Evolutionary conservation across 2,329 filamentous ascomycete species (phyloP).

Genomic region (Cladosporium austrohemisphaericum): DNA sequence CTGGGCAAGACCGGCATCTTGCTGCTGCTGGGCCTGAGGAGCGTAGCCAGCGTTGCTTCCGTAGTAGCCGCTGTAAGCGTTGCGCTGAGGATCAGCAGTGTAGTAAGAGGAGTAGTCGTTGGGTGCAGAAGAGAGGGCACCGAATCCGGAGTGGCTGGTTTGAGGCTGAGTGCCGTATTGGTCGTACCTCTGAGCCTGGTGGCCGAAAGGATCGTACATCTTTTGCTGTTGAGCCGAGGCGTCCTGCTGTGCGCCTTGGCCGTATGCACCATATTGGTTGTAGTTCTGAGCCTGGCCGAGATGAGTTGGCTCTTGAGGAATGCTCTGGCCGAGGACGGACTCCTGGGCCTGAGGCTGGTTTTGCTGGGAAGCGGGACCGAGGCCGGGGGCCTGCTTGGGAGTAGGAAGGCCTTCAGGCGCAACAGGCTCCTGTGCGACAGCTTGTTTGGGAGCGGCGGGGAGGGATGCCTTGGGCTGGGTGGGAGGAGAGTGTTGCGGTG

Average conservation of each 20-base stretch:
- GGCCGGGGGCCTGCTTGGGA: conserved; percentile 58
- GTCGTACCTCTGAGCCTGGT: conserved; percentile 60
- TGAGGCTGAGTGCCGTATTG: conserved; percentile 53
- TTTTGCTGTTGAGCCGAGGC: conserved; percentile 64
- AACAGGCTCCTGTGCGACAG: conserved; percentile 38
- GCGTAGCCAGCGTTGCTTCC: conserved; percentile 44
- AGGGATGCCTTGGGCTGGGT: conserved; percentile 80
- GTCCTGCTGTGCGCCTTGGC: conserved; percentile 57
- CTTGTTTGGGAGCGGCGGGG: conserved; percentile 62
- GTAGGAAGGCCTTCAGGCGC: conserved; percentile 41
- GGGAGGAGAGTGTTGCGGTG: conserved; percentile 87
- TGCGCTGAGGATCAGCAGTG: conserved; percentile 69
- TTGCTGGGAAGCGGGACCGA: conserved; percentile 58
- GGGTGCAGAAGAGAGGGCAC: conserved; percentile 68
- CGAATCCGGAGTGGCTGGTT: conserved; percentile 57
- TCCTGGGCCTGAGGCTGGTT: conserved; percentile 38
- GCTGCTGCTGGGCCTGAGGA: conserved; percentile 59
- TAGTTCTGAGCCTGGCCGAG: conserved; percentile 41
- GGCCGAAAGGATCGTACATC: conserved; percentile 80
- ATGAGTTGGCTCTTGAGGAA: conserved; percentile 44
- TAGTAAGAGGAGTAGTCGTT: conserved; percentile 85
- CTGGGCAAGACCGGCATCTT: conserved; percentile 68
- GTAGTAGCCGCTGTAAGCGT: conserved; percentile 69
- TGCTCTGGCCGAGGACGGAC: conserved; percentile 50
- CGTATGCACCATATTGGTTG: conserved; percentile 68